Conservation (phyloP, 768 basidiomycete species). For the Suillus discolor region DNA sequence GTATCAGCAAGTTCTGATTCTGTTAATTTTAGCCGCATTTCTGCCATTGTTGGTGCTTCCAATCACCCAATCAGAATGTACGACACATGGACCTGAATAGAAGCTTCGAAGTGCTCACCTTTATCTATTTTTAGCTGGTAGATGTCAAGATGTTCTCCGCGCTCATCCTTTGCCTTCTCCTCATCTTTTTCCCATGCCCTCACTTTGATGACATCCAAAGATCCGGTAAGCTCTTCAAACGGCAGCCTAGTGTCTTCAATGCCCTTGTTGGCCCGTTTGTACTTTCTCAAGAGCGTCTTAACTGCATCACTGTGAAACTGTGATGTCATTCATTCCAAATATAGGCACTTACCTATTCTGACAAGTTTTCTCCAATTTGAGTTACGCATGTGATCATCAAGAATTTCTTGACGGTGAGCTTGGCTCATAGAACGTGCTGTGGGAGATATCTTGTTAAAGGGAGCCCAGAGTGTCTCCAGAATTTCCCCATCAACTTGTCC, state of each 20-base stretch:
- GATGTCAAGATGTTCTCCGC: slow-evolving; percentile 3
- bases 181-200: slow-evolving; percentile 2
- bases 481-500: no score
- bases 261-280: not conserved
- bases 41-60: slow-evolving; percentile 9
- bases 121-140: slow-evolving; percentile 8
- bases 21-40: slow-evolving; percentile 3
- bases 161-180: not conserved
- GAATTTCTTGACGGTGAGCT: slow-evolving; percentile 28
- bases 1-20: not conserved
- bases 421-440: slow-evolving; percentile 25
- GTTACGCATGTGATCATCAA: slow-evolving; percentile 36
- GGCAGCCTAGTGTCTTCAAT: slow-evolving; percentile 5
- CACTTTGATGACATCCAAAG: not conserved
- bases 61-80: not conserved
- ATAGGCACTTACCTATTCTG: slow-evolving; percentile 19
- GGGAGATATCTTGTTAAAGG: slow-evolving; percentile 21
- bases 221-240: slow-evolving; percentile 1
- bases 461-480: no score
- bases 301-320: not conserved
- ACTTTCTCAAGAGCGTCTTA: not conserved
- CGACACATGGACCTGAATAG: no score
- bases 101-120: not conserved
- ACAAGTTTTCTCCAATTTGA: slow-evolving; percentile 37
- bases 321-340: not conserved